Conservation (phyloP, 163 green algal genomes). For the Chlamydomonas reinhardtii region DNA sequence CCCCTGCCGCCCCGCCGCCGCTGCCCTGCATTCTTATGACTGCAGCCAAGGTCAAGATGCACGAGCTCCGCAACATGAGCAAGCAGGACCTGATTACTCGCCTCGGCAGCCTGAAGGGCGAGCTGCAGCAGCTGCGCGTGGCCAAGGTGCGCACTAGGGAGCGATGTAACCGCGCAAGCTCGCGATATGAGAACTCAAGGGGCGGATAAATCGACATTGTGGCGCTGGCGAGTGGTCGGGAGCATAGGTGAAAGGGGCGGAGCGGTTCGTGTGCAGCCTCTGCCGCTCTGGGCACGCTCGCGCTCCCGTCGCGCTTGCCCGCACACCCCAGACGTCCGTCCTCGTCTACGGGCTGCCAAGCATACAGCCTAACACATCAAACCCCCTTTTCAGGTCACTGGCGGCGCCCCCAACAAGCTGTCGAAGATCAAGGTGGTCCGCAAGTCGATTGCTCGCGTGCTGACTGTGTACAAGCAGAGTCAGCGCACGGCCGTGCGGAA, state of each 20-base stretch:
- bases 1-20: conserved; percentile 40
- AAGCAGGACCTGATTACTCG: conserved; percentile 74
- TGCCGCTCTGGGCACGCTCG: too few species aligned
- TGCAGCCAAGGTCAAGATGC: conserved; percentile 92
- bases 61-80: conserved; percentile 94
- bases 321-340: too few species aligned
- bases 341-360: too few species aligned
- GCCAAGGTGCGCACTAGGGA: conserved; percentile 81
- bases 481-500: conserved; percentile 86
- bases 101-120: conserved; percentile 70
- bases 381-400: conserved; percentile 82
- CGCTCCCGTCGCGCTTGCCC: too few species aligned
- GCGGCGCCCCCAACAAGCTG: conserved; percentile 99
- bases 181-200: too few species aligned
- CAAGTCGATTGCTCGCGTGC: conserved; percentile 94
- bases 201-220: too few species aligned
- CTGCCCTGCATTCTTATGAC: not conserved
- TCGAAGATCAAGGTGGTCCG: conserved; percentile 99
- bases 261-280: too few species aligned
- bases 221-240: too few species aligned
- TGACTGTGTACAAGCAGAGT: conserved; percentile 95
- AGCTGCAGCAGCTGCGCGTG: conserved; percentile 98
- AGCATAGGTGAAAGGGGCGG: too few species aligned
- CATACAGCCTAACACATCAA: too few species aligned
- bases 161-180: too few species aligned